A percentile compares a stretch with the other conserved stretches of the same genome.
Conservation (phyloP, 2,329 filamentous ascomycete genomes). For the Lasiodiplodia gonubiensis region DNA sequence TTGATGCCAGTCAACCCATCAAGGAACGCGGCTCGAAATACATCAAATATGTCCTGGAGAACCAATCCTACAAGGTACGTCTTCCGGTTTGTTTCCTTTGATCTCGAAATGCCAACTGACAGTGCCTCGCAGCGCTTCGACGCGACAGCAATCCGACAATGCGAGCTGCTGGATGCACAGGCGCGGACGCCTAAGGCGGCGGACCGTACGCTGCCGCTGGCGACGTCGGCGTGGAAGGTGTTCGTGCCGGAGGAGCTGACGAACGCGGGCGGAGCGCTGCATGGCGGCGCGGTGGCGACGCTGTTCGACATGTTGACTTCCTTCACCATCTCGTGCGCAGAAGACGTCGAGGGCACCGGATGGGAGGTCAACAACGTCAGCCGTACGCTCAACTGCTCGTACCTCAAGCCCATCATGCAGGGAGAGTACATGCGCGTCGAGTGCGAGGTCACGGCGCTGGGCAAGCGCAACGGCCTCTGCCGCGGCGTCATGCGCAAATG, state of each 20-base stretch:
- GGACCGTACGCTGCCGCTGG: conserved; percentile 37
- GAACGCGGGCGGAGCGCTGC: conserved; percentile 57
- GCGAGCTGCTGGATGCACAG: conserved; percentile 45
- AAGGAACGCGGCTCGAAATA: conserved; percentile 33
- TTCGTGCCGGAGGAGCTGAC: conserved; percentile 51
- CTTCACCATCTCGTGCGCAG: conserved; percentile 42
- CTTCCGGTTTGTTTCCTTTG: not conserved
- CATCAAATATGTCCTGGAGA: conserved; percentile 31
- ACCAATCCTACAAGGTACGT: conserved; percentile 19
- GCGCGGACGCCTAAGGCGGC: conserved; percentile 35
- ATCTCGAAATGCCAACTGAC: not conserved
- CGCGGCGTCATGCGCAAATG: conserved; percentile 47
- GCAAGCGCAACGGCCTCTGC: conserved; percentile 48
- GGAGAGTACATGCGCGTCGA: conserved; percentile 50
- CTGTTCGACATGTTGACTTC: conserved; percentile 62
- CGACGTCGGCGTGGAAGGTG: conserved; percentile 52
- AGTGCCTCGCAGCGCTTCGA: conserved; percentile 40
- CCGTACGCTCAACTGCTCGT: conserved; percentile 52
- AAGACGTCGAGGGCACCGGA: conserved; percentile 39
- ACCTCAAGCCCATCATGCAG: conserved; percentile 50
- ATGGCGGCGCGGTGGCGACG: conserved; percentile 60
- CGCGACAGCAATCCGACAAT: conserved; percentile 36
- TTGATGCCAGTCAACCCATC: not conserved
- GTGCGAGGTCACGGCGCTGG: conserved; percentile 52
- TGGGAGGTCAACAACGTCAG: conserved; percentile 54